phyloP scores from a whole-genome alignment of 164 flowering plant species.

The Warburgia ugandensis region DNA sequence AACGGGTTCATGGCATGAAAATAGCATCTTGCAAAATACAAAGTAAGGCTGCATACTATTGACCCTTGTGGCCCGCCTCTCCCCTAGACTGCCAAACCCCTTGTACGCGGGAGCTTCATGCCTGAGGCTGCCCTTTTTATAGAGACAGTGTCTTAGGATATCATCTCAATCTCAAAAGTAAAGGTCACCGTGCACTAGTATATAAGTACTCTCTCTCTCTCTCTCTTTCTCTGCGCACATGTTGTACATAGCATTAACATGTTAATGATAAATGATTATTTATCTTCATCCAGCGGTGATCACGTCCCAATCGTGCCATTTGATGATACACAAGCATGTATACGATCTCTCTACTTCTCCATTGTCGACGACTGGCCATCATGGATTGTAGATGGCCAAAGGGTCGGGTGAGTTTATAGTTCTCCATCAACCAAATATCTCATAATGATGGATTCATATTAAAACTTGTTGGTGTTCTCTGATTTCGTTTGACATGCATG shows the following conservation, averaged over 20 bases:
- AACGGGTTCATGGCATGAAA: too few species aligned
- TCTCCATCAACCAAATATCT: not conserved
- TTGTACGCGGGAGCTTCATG: too few species aligned
- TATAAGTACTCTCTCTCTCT: conserved; percentile 1
- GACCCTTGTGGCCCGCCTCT: too few species aligned
- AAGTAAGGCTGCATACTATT: too few species aligned
- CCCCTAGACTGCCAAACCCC: too few species aligned
- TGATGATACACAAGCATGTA: conserved; percentile 46
- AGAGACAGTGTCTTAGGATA: conserved; percentile 8
- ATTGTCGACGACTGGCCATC: conserved; percentile 50
- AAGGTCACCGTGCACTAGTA: not conserved
- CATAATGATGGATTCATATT: not conserved
- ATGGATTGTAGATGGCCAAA: conserved; percentile 39
- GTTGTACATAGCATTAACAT: too few species aligned
- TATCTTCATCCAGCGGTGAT: conserved; percentile 36
- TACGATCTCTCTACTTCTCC: conserved; percentile 36
- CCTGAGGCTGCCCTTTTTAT: too few species aligned
- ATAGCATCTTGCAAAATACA: too few species aligned
- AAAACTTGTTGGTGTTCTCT: not conserved
- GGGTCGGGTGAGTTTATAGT: conserved; percentile 38
- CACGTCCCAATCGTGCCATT: conserved; percentile 36
- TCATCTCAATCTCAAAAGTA: conserved; percentile 18
- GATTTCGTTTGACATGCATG: conserved; percentile 28
- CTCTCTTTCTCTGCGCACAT: not conserved
- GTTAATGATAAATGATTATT: too few species aligned